Evolutionary conservation across 2,329 filamentous ascomycete species (phyloP).

Genomic region (Colletotrichum sp.): DNA sequence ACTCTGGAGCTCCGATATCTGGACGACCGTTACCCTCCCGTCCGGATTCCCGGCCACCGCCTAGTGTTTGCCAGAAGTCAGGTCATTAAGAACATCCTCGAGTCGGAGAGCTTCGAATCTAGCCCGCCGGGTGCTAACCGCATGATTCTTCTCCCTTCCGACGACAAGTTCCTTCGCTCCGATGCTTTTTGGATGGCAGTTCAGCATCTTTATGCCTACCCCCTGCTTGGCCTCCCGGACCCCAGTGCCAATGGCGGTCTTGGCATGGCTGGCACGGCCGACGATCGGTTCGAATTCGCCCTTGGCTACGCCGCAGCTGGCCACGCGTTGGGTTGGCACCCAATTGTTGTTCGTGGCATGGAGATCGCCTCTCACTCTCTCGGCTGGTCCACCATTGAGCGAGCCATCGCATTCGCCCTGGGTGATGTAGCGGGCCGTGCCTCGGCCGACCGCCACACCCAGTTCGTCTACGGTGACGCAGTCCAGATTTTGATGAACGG

Average conservation of each 20-base stretch:
- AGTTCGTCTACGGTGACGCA: conserved; percentile 59
- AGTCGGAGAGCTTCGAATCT: conserved; percentile 8
- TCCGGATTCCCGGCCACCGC: conserved; percentile 58
- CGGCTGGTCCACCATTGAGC: conserved; percentile 68
- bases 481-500: conserved; percentile 59
- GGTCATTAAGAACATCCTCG: conserved; percentile 31
- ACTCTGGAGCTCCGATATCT: conserved; percentile 50
- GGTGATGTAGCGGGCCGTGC: conserved; percentile 30
- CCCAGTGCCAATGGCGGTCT: conserved; percentile 33
- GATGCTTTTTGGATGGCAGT: conserved; percentile 63
- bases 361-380: conserved; percentile 64
- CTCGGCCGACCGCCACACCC: conserved; percentile 35
- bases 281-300: conserved; percentile 58
- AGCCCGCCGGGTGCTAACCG: conserved; percentile 33
- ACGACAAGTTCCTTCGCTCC: conserved; percentile 58
- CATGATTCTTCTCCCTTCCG: conserved; percentile 51
- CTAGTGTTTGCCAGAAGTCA: conserved; percentile 61
- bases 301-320: conserved; percentile 71
- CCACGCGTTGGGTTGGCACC: conserved; percentile 58
- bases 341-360: conserved; percentile 62
- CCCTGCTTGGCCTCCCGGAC: conserved; percentile 46
- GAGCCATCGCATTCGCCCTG: conserved; percentile 64
- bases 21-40: conserved; percentile 39
- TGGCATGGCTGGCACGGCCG: conserved; percentile 40
- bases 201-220: conserved; percentile 63